Conservation (phyloP, 305 asterid genomes). For the Ilex paraguariensis region DNA sequence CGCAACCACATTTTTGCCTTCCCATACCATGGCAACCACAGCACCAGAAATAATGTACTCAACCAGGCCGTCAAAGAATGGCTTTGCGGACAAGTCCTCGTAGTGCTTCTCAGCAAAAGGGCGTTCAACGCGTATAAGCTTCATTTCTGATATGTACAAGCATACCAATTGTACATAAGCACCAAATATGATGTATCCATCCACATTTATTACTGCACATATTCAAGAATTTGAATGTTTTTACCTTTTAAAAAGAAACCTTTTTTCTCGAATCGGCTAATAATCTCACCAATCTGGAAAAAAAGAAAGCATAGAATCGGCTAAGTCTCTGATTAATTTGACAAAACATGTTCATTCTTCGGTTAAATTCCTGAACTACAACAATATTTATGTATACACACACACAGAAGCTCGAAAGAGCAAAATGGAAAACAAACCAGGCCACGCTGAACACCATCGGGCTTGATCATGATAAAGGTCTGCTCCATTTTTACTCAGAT, state of each 20-base stretch:
- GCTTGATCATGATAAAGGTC: conserved; percentile 43
- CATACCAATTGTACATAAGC: too few species aligned
- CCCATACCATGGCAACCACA: conserved; percentile 34
- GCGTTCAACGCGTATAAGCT: conserved; percentile 19
- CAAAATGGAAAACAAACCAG: conserved; percentile 15
- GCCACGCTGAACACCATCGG: conserved; percentile 36
- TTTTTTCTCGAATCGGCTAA: not conserved
- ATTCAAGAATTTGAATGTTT: not conserved
- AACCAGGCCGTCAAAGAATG: conserved; percentile 28
- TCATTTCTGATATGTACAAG: conserved; percentile 13
- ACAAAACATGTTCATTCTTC: too few species aligned
- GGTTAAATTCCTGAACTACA: too few species aligned
- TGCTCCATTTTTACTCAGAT: conserved; percentile 24
- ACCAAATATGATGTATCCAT: not conserved
- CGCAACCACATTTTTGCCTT: conserved; percentile 24
- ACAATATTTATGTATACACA: too few species aligned
- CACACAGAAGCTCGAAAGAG: not conserved
- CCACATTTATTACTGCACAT: not conserved
- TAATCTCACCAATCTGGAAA: not conserved
- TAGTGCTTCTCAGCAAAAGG: conserved; percentile 27
- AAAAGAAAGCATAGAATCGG: not conserved
- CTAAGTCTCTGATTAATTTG: not conserved
- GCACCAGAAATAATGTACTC: conserved; percentile 34
- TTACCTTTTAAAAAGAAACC: not conserved
- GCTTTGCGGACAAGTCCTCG: conserved; percentile 23